Base-by-base conservation (phyloP, 2,329 filamentous ascomycete genomes). In the Geosmithia flava region DNA sequence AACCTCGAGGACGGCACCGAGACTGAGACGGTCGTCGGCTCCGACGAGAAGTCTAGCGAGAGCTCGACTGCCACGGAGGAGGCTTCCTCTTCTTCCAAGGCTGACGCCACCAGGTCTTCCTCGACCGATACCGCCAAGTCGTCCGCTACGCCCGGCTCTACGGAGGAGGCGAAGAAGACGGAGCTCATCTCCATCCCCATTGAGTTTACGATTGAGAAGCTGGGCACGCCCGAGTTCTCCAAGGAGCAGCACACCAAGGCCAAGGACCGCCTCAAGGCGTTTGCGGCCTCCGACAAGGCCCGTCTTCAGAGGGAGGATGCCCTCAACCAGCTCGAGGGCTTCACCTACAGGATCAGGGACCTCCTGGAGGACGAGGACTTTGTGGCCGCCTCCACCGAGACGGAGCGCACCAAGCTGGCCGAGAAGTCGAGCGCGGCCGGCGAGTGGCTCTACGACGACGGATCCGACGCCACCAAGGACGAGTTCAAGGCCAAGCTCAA, bases 391-490 rank as follows among this genome's bases (percentile, higher is more conserved):
- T 85, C 89, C 30, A 91, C 84, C 10, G 69, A 79, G 3, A 74
- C 77, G 19, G 78, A 89, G 59, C 78, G 87, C 44, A 63, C 73
- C 7, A 66, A 68, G n/a, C 74, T 97, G 13, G 76, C 84, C 56
- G 70, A 80, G 51, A 81, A 82, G 58, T 74, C 87, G 40, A 75
- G 77, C 51, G 77, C 79, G 45, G 76, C 81, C 20, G 85, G 86
- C 56, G 89, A 95, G 11, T 98, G 93, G 91, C 80, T 98, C 51
- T 93, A 95, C 61, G 86, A 79, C 16, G 89, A 90, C 44, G 88
- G 91, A 49, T 75, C 77, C 16, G 81, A 89, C 45, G 90, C 93
- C 4, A 73, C 78, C 37, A 82, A 81, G 50, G 80, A 86, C 3
- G 80, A 83, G 45, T 76, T 98, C 57, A 86, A 83, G 62, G 74